Base-by-base conservation (phyloP, 192 early-diverging fungal genomes). In the Obelidium mucronatum region DNA sequence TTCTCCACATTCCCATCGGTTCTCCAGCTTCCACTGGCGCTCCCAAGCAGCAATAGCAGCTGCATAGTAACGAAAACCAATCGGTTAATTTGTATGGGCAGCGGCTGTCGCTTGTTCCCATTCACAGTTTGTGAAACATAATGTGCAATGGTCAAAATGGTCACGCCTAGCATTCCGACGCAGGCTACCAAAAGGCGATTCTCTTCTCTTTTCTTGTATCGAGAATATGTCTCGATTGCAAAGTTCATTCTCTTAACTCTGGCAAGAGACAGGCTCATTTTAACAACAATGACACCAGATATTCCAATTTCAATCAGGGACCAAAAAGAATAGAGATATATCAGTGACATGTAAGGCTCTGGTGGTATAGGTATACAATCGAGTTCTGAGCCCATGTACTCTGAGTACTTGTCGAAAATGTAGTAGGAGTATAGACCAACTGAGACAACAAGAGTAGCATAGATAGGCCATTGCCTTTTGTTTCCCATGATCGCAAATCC, bases 61-160 rank as follows among this genome's bases (percentile, higher is more conserved):
- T 74, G 72, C 60, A 63, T 63, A 3, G 28, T 54, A 13, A 74
- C 72, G 62, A 74, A 74, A 33, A 74, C 72, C 5, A 63, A 8
- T n/a, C 59, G 55, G 26, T 51, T 74, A 8, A 74, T 42, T 35
- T 36, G 22, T 39, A 74, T 34, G 0, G 61, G 61, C 31, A 64
- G 31, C 24, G 61, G 61, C n/a, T 67, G 30, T 44, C 66, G 13
- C 33, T 36, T 26, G 51, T 35, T 51, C 34, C 24, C 61, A 30
- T 30, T 37, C 34, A 33, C 34, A 19, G 3, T 24, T 39, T 64
- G 61, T 19, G 11, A 19, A 11, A 64, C 61, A 37, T 17, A 64
- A 24, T 64, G 66, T 11, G 40, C 34, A 51, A 74, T 74, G 3
- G 72, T 51, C 37, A 74, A 4, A 3, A 28, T 40, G 5, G 72